These are phyloP conservation scores for Naganishia onofrii DNA, from an alignment of 768 basidiomycete genomes.

Conservation along the genomic window DNA sequence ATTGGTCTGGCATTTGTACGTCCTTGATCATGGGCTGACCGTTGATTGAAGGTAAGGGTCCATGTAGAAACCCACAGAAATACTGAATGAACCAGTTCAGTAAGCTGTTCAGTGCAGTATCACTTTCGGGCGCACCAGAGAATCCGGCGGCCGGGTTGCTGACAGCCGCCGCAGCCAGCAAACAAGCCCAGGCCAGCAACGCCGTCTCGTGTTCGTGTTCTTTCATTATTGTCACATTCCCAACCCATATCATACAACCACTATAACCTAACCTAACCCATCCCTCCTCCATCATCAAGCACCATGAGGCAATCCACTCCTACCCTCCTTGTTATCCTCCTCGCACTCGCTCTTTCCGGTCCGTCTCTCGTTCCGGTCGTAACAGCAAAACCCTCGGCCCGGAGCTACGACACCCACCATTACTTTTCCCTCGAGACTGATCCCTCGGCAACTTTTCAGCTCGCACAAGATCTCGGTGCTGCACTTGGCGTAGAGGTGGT, in stretches of 20 bases:
- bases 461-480: constrained; percentile 62
- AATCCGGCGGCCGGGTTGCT: not conserved
- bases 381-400: constrained; percentile 31
- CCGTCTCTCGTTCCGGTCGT: not conserved
- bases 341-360: not conserved
- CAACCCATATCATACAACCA: too few relatives aligned
- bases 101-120: too few relatives aligned
- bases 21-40: not conserved
- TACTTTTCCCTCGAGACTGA: constrained; percentile 67
- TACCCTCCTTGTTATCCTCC: not conserved
- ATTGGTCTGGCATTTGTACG: not conserved
- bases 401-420: constrained; percentile 57
- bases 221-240: not conserved
- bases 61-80: too few relatives aligned
- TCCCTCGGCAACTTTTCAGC: constrained; percentile 56
- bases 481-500: constrained; percentile 77
- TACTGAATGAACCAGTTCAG: too few relatives aligned
- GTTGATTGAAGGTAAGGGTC: not conserved
- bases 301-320: constrained; percentile 11
- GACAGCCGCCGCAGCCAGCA: not conserved
- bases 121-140: too few relatives aligned
- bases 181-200: not conserved
- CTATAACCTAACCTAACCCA: not conserved
- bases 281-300: not conserved
- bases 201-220: too few relatives aligned